Base-by-base conservation (phyloP, 2,329 filamentous ascomycete species). In the Calonectria multiphialidica region DNA sequence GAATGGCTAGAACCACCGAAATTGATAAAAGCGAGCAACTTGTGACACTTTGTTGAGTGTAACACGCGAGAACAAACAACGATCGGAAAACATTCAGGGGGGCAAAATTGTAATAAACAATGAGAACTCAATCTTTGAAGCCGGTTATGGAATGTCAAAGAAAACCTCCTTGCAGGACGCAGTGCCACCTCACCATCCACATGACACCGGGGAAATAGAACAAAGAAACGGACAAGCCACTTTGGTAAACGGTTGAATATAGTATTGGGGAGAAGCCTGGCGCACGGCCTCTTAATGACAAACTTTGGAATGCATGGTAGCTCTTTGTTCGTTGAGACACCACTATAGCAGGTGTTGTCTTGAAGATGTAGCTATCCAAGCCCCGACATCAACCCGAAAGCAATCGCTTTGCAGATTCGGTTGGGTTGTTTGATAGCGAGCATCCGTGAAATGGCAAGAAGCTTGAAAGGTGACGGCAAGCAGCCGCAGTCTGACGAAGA, bases 151-250 rank as follows among this genome's bases (percentile, higher is more conserved):
- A 62, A 50, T 37, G 45, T 50, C 55, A 68, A 66, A 53, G 53
- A 66, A 65, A 35, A 62, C 8, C 23, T 68, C 59, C 72, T 33
- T 66, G 47, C 44, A 72, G 28, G 47, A 47, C 35, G 61, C 68
- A 44, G 71, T 9, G 71, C 75, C 13, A 59, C 6, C 66, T 70
- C 45, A 67, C 62, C 70, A 44, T 49, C 55, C n/a, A 45, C 47
- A 44, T 42, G 47, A 57, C 47, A 37, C 70, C 64, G 71, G 66
- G 73, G 70, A 63, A 70, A 66, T n/a, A 33, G 18, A 75, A 80
- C 77, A 80, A 80, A 78, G 78, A 76, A 47, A 28, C 44, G 68
- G 70, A 21, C 12, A 72, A 30, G 44, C 76, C 69, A 67, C 25
- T 35, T 35, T 28, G 30, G 16, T 40, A 37, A 45, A n/a, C 15